Conservation (phyloP, 2,329 filamentous ascomycete genomes). For the Paramyrothecium sp. region DNA sequence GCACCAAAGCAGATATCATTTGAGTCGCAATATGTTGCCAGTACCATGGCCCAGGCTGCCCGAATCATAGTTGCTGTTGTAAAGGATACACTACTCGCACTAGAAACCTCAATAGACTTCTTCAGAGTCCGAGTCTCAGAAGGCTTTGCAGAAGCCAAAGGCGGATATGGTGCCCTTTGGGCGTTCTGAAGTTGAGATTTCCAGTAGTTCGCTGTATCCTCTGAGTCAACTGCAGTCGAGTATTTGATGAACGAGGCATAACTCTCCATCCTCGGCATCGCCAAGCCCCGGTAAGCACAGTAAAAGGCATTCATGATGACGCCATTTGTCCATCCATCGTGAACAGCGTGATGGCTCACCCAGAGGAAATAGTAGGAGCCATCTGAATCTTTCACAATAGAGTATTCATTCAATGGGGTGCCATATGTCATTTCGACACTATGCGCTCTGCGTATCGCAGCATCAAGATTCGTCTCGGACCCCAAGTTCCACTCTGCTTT, state of each 20-base stretch:
- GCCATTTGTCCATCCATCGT: slow-evolving; percentile 50
- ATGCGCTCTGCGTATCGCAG: background rate
- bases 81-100: background rate
- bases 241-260: slow-evolving; percentile 42
- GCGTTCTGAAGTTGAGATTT: slow-evolving; percentile 30
- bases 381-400: background rate
- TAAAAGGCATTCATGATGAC: slow-evolving; percentile 19
- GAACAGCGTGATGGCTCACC: slow-evolving; percentile 38
- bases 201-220: slow-evolving; percentile 29
- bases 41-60: slow-evolving; percentile 21
- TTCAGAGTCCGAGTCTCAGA: background rate
- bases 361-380: slow-evolving; percentile 7
- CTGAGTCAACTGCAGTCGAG: slow-evolving; percentile 28
- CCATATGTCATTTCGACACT: slow-evolving; percentile 1
- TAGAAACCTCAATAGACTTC: background rate
- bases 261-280: slow-evolving; percentile 4
- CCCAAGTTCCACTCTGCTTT: too few relatives aligned
- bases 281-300: slow-evolving; percentile 4
- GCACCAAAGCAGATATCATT: slow-evolving; percentile 22
- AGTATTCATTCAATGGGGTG: background rate
- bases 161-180: background rate
- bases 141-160: background rate
- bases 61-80: slow-evolving; percentile 16
- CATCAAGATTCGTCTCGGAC: background rate
- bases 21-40: slow-evolving; percentile 14